Evolutionary conservation across 345 rosid species (phyloP).

Genomic region (Luvunga scandens): DNA sequence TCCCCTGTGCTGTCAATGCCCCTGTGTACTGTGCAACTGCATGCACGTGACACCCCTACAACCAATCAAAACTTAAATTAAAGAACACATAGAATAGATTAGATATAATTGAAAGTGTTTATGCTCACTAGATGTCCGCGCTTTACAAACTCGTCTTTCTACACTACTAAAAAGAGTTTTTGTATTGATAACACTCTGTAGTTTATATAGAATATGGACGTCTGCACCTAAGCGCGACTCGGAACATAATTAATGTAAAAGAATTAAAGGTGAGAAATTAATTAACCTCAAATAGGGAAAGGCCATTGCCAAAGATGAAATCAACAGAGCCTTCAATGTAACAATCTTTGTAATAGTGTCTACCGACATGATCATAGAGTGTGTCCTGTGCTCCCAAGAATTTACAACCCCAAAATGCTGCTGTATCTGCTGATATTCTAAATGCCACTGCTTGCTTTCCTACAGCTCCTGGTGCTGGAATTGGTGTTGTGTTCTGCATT

Average conservation of each 20-base stretch:
- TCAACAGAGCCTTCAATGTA: conserved; percentile 94
- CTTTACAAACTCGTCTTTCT: too few relatives aligned
- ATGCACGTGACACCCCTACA: conserved; percentile 83
- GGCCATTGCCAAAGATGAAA: conserved; percentile 91
- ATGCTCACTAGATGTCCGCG: too few relatives aligned
- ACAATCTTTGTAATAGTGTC: conserved; percentile 96
- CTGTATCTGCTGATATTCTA: conserved; percentile 89
- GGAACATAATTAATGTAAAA: too few relatives aligned
- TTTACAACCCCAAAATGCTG: conserved; percentile 68
- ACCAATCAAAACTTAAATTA: neutral
- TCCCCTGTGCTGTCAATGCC: conserved; percentile 78
- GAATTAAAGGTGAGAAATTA: neutral
- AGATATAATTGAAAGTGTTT: too few relatives aligned
- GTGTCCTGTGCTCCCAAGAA: conserved; percentile 98
- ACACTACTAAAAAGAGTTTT: too few relatives aligned
- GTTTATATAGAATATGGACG: too few relatives aligned
- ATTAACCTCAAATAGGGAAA: conserved; percentile 83
- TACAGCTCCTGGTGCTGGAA: conserved; percentile 78
- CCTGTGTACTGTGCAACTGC: conserved; percentile 70
- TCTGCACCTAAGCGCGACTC: too few relatives aligned
- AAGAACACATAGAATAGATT: too few relatives aligned
- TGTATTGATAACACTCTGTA: too few relatives aligned
- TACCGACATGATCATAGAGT: conserved; percentile 80
- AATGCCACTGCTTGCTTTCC: conserved; percentile 97
- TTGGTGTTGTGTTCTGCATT: conserved; percentile 77